A percentile compares a stretch with the other conserved stretches of the same genome.
These are phyloP conservation scores for Fusarium bactridioides DNA, from an alignment of 2,329 filamentous ascomycete genomes.

Conservation along the genomic window DNA sequence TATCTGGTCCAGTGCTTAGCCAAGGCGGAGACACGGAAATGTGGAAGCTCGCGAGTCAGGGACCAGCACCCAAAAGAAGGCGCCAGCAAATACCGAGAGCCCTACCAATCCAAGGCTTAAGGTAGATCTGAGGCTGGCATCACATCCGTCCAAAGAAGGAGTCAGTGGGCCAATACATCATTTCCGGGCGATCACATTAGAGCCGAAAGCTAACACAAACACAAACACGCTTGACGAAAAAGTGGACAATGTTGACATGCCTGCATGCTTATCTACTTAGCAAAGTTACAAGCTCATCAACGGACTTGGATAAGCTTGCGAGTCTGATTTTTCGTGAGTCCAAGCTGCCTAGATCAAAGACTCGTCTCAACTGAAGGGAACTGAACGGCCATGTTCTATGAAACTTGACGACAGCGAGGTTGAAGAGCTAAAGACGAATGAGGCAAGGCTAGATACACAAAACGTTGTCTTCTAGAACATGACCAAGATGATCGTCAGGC, in stretches of 20 bases:
- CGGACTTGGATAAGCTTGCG: constrained; percentile 10
- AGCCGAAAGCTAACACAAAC: background rate
- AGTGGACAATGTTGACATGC: background rate
- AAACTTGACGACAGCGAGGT: background rate
- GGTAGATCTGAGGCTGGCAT: constrained; percentile 11
- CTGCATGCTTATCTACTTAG: background rate
- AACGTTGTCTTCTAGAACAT: constrained; percentile 15
- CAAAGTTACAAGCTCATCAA: background rate
- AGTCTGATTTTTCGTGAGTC: background rate
- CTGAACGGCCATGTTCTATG: background rate
- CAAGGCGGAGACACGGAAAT: constrained; percentile 5
- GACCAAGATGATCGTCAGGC: constrained; percentile 12
- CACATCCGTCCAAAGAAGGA: background rate
- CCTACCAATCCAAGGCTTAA: constrained; percentile 1
- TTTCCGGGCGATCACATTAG: background rate
- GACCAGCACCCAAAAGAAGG: background rate
- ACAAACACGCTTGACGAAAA: background rate
- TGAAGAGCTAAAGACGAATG: background rate
- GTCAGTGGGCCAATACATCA: constrained; percentile 8
- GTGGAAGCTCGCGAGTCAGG: constrained; percentile 17
- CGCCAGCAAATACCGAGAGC: background rate
- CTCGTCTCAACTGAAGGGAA: background rate
- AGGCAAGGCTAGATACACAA: background rate
- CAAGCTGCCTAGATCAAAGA: background rate
- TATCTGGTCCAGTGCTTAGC: background rate